Evolutionary conservation across 2,329 filamentous ascomycete genomes (phyloP).

Genomic region (Exophiala xenobiotica): DNA sequence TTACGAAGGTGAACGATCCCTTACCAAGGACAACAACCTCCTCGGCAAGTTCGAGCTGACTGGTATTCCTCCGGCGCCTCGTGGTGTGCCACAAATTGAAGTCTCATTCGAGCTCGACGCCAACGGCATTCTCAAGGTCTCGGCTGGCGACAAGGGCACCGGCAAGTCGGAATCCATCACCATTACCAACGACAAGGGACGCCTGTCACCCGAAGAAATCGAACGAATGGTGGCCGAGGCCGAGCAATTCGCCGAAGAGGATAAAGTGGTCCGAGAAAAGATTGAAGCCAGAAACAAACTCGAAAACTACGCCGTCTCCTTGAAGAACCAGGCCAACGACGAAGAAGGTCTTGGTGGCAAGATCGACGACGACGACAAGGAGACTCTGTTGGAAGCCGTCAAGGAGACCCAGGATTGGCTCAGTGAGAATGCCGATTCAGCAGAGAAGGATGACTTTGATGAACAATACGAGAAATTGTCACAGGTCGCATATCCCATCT

Average conservation of each 20-base stretch:
- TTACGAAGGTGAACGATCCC: slow-evolving; percentile 85
- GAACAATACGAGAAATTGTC: slow-evolving; percentile 99
- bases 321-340: slow-evolving; percentile 99
- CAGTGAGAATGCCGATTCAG: slow-evolving; percentile 85
- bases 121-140: slow-evolving; percentile 97
- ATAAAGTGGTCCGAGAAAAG: slow-evolving; percentile 96
- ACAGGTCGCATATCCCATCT: slow-evolving; percentile 96
- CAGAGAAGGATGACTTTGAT: slow-evolving; percentile 90
- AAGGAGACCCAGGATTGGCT: slow-evolving; percentile 98
- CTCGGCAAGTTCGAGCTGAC: slow-evolving; percentile 99
- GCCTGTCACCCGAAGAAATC: slow-evolving; percentile 93
- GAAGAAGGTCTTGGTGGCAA: slow-evolving; percentile 96
- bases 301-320: slow-evolving; percentile 98
- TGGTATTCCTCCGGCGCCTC: slow-evolving; percentile 88
- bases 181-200: slow-evolving; percentile 99
- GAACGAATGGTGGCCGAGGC: slow-evolving; percentile 99
- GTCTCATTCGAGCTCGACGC: slow-evolving; percentile 96
- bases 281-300: slow-evolving; percentile 95
- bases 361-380: slow-evolving; percentile 98
- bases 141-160: slow-evolving; percentile 94
- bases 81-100: slow-evolving; percentile 97
- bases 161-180: slow-evolving; percentile 97
- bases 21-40: slow-evolving; percentile 96
- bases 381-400: slow-evolving; percentile 88
- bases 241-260: slow-evolving; percentile 98